Evolutionary conservation across 495 filamentous ascomycete species (phyloP).

Genomic region (Xylaria venustula): DNA sequence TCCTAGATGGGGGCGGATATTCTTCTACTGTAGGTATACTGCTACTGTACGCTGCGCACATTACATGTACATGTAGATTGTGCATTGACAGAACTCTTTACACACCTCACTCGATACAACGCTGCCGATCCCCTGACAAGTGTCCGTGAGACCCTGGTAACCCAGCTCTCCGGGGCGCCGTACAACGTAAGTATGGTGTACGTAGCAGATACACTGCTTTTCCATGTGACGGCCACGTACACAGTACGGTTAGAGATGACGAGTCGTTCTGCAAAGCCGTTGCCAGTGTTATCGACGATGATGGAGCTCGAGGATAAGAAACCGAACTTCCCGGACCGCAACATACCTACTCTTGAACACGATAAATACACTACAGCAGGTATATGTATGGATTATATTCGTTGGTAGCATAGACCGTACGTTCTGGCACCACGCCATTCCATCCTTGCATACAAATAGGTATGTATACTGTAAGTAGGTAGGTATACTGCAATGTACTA

Average conservation of each 20-base stretch:
- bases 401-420: slow-evolving; percentile 11
- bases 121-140: background rate
- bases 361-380: too few species aligned
- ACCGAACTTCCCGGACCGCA: slow-evolving; percentile 1
- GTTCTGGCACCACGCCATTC: background rate
- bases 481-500: too few species aligned
- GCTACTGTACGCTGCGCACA: too few species aligned
- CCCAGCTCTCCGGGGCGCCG: background rate
- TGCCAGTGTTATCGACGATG: too few species aligned
- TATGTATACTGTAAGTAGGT: too few species aligned
- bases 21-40: background rate
- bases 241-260: too few species aligned
- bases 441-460: too few species aligned
- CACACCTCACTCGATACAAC: background rate
- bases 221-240: too few species aligned
- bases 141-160: background rate
- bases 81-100: slow-evolving; percentile 5
- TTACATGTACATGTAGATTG: too few species aligned
- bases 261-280: too few species aligned
- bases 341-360: background rate
- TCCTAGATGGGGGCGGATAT: background rate
- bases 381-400: too few species aligned
- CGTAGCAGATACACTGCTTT: too few species aligned
- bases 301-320: background rate
- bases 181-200: background rate